Evolutionary conservation across 1,284 basidiomycete species (phyloP).

Genomic region (Athelia sp.): DNA sequence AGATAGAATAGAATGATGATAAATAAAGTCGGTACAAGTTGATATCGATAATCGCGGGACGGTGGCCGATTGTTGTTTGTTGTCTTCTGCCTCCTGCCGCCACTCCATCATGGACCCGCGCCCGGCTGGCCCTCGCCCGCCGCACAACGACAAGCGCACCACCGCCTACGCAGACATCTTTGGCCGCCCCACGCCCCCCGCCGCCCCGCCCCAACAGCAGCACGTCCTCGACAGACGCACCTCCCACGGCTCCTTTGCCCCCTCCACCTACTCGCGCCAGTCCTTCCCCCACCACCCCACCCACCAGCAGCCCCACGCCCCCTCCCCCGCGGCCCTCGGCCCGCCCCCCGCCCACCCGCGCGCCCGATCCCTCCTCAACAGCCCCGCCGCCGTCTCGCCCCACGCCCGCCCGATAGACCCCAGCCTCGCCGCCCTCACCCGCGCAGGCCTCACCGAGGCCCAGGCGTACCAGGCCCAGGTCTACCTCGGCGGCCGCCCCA

Average conservation of each 20-base stretch:
- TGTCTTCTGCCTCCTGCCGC: not conserved
- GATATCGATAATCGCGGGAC: no score
- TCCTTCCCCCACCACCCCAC: slow-evolving; percentile 20
- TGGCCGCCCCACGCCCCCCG: slow-evolving; percentile 48
- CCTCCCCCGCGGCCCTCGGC: slow-evolving; percentile 26
- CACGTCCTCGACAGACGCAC: slow-evolving; percentile 26
- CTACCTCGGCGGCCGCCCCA: slow-evolving; percentile 41
- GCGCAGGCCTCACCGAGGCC: slow-evolving; percentile 61
- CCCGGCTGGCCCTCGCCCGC: slow-evolving; percentile 24
- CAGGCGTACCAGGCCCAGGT: slow-evolving; percentile 78
- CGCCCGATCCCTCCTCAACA: slow-evolving; percentile 48
- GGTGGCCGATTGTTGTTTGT: not conserved
- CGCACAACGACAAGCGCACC: slow-evolving; percentile 56
- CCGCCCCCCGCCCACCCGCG: slow-evolving; percentile 37
- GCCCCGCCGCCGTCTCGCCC: slow-evolving; percentile 35
- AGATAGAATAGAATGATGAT: no score
- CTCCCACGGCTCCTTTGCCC: slow-evolving; percentile 21
- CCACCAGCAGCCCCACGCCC: slow-evolving; percentile 23
- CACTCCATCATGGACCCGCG: not conserved
- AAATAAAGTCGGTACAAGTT: not conserved
- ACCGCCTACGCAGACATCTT: slow-evolving; percentile 82
- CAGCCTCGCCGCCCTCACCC: slow-evolving; percentile 39
- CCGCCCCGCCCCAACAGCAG: slow-evolving; percentile 27
- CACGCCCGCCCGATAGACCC: slow-evolving; percentile 40
- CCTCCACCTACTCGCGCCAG: slow-evolving; percentile 22